These are phyloP conservation scores for Dendrothele bispora DNA, from an alignment of 768 basidiomycete species.

Conservation along the genomic window DNA sequence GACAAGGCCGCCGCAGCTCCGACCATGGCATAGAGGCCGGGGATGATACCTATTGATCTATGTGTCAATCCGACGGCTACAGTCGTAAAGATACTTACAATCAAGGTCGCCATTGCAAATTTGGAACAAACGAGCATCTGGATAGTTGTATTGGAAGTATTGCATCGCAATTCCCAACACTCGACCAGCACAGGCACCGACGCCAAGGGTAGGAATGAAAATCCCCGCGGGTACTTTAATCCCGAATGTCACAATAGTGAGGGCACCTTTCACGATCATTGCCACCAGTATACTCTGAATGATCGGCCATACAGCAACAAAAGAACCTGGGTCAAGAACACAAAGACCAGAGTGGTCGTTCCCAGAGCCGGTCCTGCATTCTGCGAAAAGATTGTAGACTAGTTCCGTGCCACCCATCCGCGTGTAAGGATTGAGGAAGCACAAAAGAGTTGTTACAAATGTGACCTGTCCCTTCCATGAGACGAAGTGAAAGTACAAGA, in stretches of 20 bases:
- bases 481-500: background rate
- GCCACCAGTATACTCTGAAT: constrained; percentile 69
- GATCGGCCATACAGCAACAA: constrained; percentile 58
- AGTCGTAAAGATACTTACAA: constrained; percentile 43
- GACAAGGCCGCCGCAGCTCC: constrained; percentile 93
- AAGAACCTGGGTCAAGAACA: constrained; percentile 57
- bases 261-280: constrained; percentile 54
- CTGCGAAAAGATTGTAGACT: constrained; percentile 87
- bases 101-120: constrained; percentile 62
- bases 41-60: constrained; percentile 54
- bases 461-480: constrained; percentile 57
- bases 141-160: constrained; percentile 65
- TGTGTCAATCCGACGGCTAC: background rate
- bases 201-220: constrained; percentile 94
- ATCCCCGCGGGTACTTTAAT: constrained; percentile 92
- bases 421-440: constrained; percentile 87
- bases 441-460: constrained; percentile 69
- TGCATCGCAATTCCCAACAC: constrained; percentile 83
- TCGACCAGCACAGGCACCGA: constrained; percentile 91
- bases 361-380: constrained; percentile 64
- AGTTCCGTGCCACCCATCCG: constrained; percentile 96
- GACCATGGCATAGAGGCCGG: constrained; percentile 93
- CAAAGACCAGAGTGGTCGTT: constrained; percentile 71
- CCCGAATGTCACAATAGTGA: constrained; percentile 85
- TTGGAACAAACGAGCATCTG: constrained; percentile 59